Conservation (phyloP, 2,329 filamentous ascomycete genomes). For the Epichloe glyceriae region DNA sequence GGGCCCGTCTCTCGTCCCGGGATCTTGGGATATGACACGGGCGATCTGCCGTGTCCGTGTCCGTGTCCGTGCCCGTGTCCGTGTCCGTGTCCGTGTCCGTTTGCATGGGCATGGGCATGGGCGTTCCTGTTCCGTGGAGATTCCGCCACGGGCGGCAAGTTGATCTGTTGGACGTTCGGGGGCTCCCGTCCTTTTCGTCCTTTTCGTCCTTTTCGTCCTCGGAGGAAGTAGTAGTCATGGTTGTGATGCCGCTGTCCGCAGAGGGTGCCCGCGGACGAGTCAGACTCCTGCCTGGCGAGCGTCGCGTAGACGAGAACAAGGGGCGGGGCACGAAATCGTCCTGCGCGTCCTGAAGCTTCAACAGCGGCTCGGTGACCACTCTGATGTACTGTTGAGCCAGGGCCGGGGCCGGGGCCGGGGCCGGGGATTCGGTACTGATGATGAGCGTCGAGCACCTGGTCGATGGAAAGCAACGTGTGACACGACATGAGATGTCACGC, state of each 20-base stretch:
- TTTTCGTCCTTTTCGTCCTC: constrained; percentile 11
- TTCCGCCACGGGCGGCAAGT: constrained; percentile 37
- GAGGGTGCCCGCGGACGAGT: constrained; percentile 15
- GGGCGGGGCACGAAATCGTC: constrained; percentile 9
- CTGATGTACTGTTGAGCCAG: not conserved
- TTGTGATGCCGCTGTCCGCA: constrained; percentile 20
- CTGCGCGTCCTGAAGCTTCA: not conserved
- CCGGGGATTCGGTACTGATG: not conserved
- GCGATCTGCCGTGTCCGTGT: constrained; percentile 13
- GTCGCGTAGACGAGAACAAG: constrained; percentile 14
- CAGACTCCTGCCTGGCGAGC: constrained; percentile 11
- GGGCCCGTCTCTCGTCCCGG: constrained; percentile 10
- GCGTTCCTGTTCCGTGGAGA: constrained; percentile 23
- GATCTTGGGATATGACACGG: constrained; percentile 20
- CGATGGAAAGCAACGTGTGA: too few species aligned
- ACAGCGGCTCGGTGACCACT: constrained; percentile 1
- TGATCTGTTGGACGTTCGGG: constrained; percentile 14
- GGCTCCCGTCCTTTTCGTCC: constrained; percentile 10
- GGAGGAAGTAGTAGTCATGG: constrained; percentile 17
- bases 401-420: not conserved
- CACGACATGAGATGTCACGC: too few species aligned
- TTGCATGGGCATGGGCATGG: not conserved
- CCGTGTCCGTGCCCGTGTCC: constrained; percentile 4
- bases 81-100: constrained; percentile 4
- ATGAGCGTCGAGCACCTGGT: not conserved